phyloP scores from a whole-genome alignment of 139 green algal species.

The Coccomyxa sp. region DNA sequence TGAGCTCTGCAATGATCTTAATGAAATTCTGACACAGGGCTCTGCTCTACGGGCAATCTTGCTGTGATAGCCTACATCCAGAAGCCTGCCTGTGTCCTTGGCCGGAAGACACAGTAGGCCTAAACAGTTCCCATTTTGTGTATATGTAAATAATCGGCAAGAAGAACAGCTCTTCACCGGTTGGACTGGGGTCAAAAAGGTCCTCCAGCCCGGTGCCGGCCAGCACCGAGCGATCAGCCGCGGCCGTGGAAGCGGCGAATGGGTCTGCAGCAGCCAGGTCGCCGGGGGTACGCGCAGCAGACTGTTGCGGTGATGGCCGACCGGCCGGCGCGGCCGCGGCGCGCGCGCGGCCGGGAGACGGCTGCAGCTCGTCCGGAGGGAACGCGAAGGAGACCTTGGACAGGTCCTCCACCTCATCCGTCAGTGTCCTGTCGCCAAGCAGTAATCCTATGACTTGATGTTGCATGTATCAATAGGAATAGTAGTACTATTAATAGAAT shows the following conservation, averaged over 20 bases:
- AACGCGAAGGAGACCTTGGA: conserved; percentile 26
- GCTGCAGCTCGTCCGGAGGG: conserved; percentile 38
- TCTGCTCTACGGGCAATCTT: no score
- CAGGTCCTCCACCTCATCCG: conserved; percentile 23
- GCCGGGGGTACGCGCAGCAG: not conserved
- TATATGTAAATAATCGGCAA: no score
- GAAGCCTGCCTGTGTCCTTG: no score
- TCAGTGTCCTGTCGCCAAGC: not conserved
- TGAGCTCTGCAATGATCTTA: no score
- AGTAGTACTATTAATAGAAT: no score
- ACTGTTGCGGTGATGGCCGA: not conserved
- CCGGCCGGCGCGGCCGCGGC: not conserved
- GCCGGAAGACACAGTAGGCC: no score
- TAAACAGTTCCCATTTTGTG: no score
- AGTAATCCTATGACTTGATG: no score
- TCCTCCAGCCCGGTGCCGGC: conserved; percentile 5
- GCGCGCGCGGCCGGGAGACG: not conserved
- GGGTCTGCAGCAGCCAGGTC: conserved; percentile 9
- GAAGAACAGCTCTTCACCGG: not conserved
- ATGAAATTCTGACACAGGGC: no score
- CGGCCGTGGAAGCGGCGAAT: not conserved
- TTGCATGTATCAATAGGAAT: no score
- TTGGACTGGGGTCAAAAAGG: not conserved
- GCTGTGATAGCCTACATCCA: no score
- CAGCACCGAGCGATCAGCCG: not conserved